These are phyloP conservation scores for Colletotrichum karsti DNA, from an alignment of 2,329 filamentous ascomycete genomes.

Conservation along the genomic window DNA sequence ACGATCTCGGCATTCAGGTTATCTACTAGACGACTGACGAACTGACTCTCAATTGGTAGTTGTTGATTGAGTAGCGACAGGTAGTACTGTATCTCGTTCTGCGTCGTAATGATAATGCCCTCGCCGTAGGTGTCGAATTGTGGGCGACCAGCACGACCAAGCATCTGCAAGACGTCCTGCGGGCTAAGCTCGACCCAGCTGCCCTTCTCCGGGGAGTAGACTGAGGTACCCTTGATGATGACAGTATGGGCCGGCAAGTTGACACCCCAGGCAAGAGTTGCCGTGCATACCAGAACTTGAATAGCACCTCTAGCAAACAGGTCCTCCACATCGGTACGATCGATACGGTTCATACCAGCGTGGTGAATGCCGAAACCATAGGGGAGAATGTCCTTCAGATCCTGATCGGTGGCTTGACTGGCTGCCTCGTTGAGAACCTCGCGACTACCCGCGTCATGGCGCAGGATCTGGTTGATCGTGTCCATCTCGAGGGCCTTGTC, in stretches of 20 bases:
- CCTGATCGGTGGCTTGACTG: constrained; percentile 81
- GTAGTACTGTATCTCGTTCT: constrained; percentile 96
- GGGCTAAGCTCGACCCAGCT: constrained; percentile 98
- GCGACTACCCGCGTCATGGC: constrained; percentile 89
- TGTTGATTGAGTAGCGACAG: constrained; percentile 97
- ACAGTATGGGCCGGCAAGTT: constrained; percentile 98
- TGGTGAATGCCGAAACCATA: constrained; percentile 99
- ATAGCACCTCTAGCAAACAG: constrained; percentile 91
- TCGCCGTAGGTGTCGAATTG: constrained; percentile 98
- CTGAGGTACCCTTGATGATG: constrained; percentile 97
- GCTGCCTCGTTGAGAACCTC: constrained; percentile 89
- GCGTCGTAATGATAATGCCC: constrained; percentile 97
- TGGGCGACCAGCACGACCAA: constrained; percentile 93
- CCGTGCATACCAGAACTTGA: constrained; percentile 95
- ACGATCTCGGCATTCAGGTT: constrained; percentile 97
- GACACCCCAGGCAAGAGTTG: constrained; percentile 98
- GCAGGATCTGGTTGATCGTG: constrained; percentile 94
- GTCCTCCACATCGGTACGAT: constrained; percentile 94
- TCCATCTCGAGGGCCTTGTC: constrained; percentile 98
- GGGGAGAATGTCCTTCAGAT: constrained; percentile 92
- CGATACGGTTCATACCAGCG: constrained; percentile 94
- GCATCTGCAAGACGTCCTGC: constrained; percentile 98
- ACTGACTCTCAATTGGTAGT: constrained; percentile 95
- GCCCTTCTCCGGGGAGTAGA: constrained; percentile 98
- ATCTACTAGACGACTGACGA: constrained; percentile 91